Evolutionary conservation across 169 alveolate genomes (phyloP), one percentile per base, ranked within the genome.

Genomic region (Plasmodium malariae): DNA sequence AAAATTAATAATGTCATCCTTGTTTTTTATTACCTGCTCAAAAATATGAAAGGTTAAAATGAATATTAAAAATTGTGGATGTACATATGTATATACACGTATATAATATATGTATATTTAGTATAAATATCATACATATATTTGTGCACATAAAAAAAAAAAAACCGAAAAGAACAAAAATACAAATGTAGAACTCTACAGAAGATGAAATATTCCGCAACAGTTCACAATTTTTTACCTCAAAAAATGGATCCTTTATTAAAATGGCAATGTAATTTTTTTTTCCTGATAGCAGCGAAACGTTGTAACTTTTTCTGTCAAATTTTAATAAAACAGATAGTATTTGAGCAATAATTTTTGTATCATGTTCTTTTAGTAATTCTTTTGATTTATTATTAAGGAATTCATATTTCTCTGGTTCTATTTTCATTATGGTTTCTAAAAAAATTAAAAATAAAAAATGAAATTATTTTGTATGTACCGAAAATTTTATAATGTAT

Each of bases 231-330:
- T 59, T 12, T 71, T 30, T 76, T 63, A 76, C 89, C 76, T 76
- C 89, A 76, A 76, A 76, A 76, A 76, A 76, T 30, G 89, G 89
- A 36, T 76, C 89, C 67, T 76, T 76, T 28, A 76, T 60, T 32
- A 76, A 55, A 36, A 76, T 76, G n/a, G 89, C 74, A 7, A 63
- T 67, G 43, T 76, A 76, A 51, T 60, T 62, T 37, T 62, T 76
- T 36, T 76, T 76, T 43, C 89, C 89, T 26, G 89, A 76, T 63
- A 76, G 36, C 68, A 76, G 43, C 17, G 89, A 76, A 76, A 76
- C 12, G 4, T 51, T 26, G 63, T 19, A 12, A n/a, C 60, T 40
- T 67, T 62, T 76, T 24, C 32, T 76, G 37, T 76, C 89, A 32
- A 62, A 51, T 62, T 76, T 76, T 76, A 76, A 69, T 67, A 76